Base-by-base conservation (phyloP, 768 basidiomycete genomes). In the Dioszegia crocea region DNA sequence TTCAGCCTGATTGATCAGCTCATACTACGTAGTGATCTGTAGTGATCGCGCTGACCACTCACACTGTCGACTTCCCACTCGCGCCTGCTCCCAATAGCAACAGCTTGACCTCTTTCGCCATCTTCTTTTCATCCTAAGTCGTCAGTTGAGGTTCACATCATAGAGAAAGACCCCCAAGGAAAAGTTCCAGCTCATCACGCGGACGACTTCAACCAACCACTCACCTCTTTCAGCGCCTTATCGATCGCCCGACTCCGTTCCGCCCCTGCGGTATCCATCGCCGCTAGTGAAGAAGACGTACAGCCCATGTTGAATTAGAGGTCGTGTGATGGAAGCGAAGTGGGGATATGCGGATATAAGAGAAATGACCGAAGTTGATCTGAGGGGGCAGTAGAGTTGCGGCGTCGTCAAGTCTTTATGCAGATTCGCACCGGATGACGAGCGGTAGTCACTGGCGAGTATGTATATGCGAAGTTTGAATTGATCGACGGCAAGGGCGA, bases 21-120 rank as follows among this genome's bases (percentile, higher is more conserved):
- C n/a, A n/a, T n/a, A 10, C 19, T 31, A 8, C 19, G 10, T 30
- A 44, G n/a, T n/a, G n/a, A n/a, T 10, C 24, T n/a, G 41, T 5
- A 23, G 23, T 24, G 14, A 5, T 48, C 6, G 6, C 33, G 8
- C 8, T 6, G 14, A 33, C 43, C 24, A 52, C 67, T 60, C 39
- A 68, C 70, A 96, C 83, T 9, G 92, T 96, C 5, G 88, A 89
- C 78, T 96, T 97, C 23, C 92, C 92, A 30, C 87, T 89, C 74
- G 94, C 92, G 27, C 92, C 92, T 41, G 92, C 92, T 41, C 92
- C 92, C 38, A 97, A 82, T 24, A 97, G 81, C 49, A 97, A 81
- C 16, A 96, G 86, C 87, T 92, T 78, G 56, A 77, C 68, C 43
- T 76, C 72, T 44, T 67, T 70, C 36, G 84, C 81, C 80, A 91